Conservation (phyloP, 2,329 filamentous ascomycete species). For the Colletotrichum navitas region DNA sequence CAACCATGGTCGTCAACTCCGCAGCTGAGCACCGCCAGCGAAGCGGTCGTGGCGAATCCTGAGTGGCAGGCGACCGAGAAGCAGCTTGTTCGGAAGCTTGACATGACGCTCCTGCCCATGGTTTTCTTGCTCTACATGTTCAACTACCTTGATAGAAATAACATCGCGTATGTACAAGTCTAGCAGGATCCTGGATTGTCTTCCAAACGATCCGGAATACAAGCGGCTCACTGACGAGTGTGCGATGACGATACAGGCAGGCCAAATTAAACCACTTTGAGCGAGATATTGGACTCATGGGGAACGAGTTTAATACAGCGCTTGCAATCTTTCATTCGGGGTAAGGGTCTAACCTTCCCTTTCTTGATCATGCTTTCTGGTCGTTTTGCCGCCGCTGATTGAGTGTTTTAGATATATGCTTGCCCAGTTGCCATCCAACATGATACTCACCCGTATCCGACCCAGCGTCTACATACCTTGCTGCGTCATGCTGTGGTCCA, state of each 20-base stretch:
- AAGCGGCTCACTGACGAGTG: background rate
- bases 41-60: background rate
- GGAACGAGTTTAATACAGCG: background rate
- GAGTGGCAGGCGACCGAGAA: background rate
- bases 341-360: background rate
- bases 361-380: background rate
- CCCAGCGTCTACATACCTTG: slow-evolving; percentile 44
- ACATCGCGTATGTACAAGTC: background rate
- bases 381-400: background rate
- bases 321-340: background rate
- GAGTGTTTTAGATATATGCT: background rate
- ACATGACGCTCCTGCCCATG: background rate
- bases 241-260: background rate
- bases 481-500: slow-evolving; percentile 40
- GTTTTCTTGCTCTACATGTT: background rate
- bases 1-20: background rate
- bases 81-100: background rate
- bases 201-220: background rate
- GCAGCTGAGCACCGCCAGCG: background rate
- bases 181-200: background rate
- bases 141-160: background rate
- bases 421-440: slow-evolving; percentile 44
- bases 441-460: slow-evolving; percentile 42
- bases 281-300: background rate
- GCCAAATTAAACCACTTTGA: background rate